These are phyloP conservation scores for Phialemoniopsis sp. DNA, from an alignment of 2,329 filamentous ascomycete species.

Conservation along the genomic window DNA sequence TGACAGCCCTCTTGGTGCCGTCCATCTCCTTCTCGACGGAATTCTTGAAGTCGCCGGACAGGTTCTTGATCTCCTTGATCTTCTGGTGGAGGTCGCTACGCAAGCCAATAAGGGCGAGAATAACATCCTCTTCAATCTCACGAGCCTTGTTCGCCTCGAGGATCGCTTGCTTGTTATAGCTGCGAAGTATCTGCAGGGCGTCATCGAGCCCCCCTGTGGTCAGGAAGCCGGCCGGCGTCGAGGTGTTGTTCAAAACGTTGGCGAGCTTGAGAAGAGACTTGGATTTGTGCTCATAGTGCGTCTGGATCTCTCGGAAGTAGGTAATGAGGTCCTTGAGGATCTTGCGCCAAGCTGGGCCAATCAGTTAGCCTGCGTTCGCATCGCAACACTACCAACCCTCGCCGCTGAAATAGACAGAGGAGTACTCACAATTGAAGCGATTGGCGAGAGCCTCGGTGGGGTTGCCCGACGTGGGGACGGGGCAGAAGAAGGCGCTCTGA, in stretches of 20 bases:
- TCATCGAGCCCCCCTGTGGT: conserved; percentile 81
- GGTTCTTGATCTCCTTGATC: conserved; percentile 95
- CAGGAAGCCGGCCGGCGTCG: conserved; percentile 72
- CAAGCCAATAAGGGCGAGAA: conserved; percentile 79
- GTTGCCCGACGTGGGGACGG: conserved; percentile 80
- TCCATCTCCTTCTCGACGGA: conserved; percentile 95
- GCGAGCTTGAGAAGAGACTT: conserved; percentile 81
- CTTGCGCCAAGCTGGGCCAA: conserved; percentile 77
- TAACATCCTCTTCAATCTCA: conserved; percentile 89
- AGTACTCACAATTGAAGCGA: conserved; percentile 75
- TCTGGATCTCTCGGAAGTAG: conserved; percentile 90
- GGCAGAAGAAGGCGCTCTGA: conserved; percentile 84
- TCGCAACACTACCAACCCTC: conserved; percentile 1
- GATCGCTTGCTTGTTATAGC: conserved; percentile 78
- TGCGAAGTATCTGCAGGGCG: conserved; percentile 73
- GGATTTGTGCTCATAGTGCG: conserved; percentile 78
- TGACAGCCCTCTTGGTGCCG: conserved; percentile 72
- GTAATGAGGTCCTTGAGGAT: conserved; percentile 89
- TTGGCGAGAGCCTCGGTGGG: conserved; percentile 85
- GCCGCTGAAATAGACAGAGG: not conserved
- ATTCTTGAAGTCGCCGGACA: conserved; percentile 95
- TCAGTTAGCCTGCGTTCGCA: conserved; percentile 4
- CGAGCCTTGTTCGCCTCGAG: conserved; percentile 81
- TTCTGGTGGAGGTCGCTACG: conserved; percentile 89
- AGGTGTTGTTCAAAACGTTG: conserved; percentile 77